A percentile compares a stretch with the other conserved stretches of the same genome.
Conservation (phyloP, 2,329 filamentous ascomycete species). For the Aspergillus novofumigatus region DNA sequence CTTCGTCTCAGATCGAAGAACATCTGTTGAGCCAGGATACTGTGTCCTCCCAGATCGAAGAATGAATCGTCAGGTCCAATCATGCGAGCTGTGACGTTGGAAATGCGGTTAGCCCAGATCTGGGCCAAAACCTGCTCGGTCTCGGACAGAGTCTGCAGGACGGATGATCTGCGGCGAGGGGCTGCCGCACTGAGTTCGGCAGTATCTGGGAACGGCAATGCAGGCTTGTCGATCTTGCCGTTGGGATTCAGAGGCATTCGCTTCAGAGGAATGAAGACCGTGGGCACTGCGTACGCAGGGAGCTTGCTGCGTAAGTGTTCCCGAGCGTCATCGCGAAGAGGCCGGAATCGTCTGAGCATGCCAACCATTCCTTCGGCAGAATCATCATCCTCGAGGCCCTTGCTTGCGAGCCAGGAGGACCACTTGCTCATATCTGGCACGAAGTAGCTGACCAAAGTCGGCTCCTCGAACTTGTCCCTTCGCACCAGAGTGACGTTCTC, state of each 20-base stretch:
- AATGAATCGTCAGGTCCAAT: conserved; percentile 62
- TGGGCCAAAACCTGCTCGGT: conserved; percentile 66
- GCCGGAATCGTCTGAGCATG: conserved; percentile 58
- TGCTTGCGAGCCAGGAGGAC: conserved; percentile 60
- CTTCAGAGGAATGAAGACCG: conserved; percentile 67
- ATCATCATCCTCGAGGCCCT: conserved; percentile 50
- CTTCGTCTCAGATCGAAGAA: conserved; percentile 65
- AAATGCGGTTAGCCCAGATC: conserved; percentile 70
- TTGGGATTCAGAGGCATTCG: conserved; percentile 79
- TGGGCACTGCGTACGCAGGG: conserved; percentile 71
- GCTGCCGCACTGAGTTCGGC: conserved; percentile 59
- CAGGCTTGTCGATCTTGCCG: conserved; percentile 76
- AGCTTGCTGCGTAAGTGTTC: conserved; percentile 69
- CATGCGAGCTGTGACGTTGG: conserved; percentile 62
- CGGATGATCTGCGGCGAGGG: conserved; percentile 47
- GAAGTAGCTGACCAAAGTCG: conserved; percentile 81
- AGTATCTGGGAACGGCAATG: conserved; percentile 75
- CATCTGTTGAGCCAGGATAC: conserved; percentile 75
- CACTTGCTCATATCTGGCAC: conserved; percentile 77
- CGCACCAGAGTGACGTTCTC: conserved; percentile 84
- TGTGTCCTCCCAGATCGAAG: conserved; percentile 78
- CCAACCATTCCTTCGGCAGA: conserved; percentile 50
- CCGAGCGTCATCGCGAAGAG: conserved; percentile 56
- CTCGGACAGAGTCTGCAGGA: conserved; percentile 44
- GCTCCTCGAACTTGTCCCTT: conserved; percentile 80